Conservation (phyloP, 2,329 filamentous ascomycete genomes). For the Monilinia fructigena region DNA sequence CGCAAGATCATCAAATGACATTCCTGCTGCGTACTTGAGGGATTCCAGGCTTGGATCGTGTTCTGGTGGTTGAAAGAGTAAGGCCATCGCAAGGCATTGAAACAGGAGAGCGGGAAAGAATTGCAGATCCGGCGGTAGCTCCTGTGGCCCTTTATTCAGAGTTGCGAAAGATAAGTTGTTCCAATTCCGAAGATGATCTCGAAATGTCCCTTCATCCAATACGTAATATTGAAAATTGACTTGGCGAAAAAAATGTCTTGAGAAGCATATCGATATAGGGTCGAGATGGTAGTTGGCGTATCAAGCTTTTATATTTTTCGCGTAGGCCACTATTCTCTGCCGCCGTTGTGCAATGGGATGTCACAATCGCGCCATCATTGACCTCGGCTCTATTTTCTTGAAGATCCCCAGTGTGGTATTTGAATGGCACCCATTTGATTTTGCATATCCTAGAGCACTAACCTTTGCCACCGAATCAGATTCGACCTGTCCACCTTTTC, state of each 20-base stretch:
- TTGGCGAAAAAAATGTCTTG: constrained; percentile 54
- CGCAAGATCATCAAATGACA: constrained; percentile 61
- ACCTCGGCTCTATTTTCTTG: constrained; percentile 52
- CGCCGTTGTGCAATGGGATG: constrained; percentile 33
- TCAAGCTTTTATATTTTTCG: constrained; percentile 58
- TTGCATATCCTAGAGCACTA: constrained; percentile 52
- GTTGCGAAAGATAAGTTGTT: constrained; percentile 52
- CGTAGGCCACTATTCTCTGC: constrained; percentile 45
- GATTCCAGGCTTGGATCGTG: constrained; percentile 52
- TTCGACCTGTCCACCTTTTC: constrained; percentile 31
- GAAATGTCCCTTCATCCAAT: constrained; percentile 54
- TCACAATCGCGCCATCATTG: constrained; percentile 33
- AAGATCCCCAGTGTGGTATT: constrained; percentile 55
- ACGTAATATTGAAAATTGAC: constrained; percentile 60
- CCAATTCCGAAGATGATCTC: constrained; percentile 54
- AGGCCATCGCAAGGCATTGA: constrained; percentile 54
- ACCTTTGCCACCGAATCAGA: constrained; percentile 36
- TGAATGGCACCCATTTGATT: constrained; percentile 46
- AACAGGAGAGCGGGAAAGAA: constrained; percentile 61
- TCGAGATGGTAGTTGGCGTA: constrained; percentile 57
- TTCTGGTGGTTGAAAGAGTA: constrained; percentile 52
- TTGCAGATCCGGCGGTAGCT: constrained; percentile 51
- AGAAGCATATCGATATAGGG: constrained; percentile 55
- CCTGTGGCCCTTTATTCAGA: constrained; percentile 51
- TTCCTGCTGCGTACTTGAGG: constrained; percentile 57